Percentiles rank a stretch among this genome's conserved stretches.
phyloP scores from a whole-genome alignment of 2,329 filamentous ascomycete genomes.

The Trichophyton simii region DNA sequence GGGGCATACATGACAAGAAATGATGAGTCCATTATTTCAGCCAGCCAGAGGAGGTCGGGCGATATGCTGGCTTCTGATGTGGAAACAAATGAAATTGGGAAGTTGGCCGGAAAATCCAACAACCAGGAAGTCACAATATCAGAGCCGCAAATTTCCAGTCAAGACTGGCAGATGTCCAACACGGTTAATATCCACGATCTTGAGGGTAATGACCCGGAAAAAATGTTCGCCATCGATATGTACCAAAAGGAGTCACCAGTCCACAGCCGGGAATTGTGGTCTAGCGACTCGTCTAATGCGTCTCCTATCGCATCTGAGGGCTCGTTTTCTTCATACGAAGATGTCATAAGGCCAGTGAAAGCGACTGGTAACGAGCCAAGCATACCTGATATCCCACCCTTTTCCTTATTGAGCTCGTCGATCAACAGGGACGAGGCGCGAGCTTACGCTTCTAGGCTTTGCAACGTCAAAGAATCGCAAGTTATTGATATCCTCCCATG shows the following conservation, averaged over 20 bases:
- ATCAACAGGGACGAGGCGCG: not conserved
- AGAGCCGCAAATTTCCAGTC: not conserved
- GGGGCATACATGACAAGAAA: not conserved
- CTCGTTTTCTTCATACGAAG: constrained; percentile 19
- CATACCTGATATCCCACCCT: not conserved
- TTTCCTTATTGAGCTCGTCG: not conserved
- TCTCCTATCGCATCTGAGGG: constrained; percentile 18
- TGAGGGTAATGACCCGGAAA: not conserved
- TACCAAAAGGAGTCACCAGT: constrained; percentile 13
- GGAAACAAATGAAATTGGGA: not conserved
- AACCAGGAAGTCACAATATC: not conserved
- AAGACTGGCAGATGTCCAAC: not conserved
- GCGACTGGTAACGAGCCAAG: not conserved
- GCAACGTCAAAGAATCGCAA: not conserved
- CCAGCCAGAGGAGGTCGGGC: not conserved
- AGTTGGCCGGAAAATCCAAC: not conserved
- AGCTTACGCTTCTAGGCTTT: not conserved
- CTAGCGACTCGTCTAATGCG: constrained; percentile 5
- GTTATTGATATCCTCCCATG: constrained; percentile 26
- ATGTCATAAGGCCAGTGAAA: not conserved
- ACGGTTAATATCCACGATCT: not conserved
- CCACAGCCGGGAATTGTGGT: not conserved
- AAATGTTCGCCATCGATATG: not conserved
- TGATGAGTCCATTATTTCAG: not conserved
- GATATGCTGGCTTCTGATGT: not conserved